phyloP scores from a whole-genome alignment of 139 green algal genomes.

The Closterium sp. region DNA sequence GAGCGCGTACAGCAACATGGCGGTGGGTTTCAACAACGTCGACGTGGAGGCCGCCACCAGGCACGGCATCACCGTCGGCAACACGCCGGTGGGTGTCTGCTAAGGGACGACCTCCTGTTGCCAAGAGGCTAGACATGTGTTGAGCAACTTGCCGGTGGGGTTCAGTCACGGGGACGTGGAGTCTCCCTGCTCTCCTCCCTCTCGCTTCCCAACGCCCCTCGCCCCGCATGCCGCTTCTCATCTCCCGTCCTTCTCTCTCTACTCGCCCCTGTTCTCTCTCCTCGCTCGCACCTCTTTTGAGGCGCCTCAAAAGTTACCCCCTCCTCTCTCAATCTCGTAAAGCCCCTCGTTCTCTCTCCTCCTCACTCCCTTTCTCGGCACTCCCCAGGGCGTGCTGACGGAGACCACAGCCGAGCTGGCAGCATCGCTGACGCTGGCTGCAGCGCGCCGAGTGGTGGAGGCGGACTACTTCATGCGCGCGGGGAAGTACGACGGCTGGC shows the following conservation, averaged over 20 bases:
- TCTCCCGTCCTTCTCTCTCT: too few relatives aligned
- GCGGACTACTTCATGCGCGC: conserved; percentile 95
- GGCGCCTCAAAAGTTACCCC: too few relatives aligned
- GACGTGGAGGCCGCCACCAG: conserved; percentile 81
- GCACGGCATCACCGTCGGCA: conserved; percentile 89
- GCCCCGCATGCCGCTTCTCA: too few relatives aligned
- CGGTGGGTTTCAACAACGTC: conserved; percentile 99
- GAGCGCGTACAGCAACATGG: conserved; percentile 92
- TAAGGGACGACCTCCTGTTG: too few relatives aligned
- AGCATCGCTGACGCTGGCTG: conserved; percentile 85
- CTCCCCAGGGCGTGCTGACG: conserved; percentile 54
- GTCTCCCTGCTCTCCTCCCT: too few relatives aligned
- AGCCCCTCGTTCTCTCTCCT: not conserved
- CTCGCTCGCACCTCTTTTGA: too few relatives aligned
- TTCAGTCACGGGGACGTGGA: too few relatives aligned
- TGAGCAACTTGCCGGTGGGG: too few relatives aligned
- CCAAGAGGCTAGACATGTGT: too few relatives aligned
- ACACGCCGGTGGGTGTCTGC: conserved; percentile 73
- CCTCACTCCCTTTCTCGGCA: not conserved
- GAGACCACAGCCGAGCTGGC: conserved; percentile 95
- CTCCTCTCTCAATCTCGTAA: too few relatives aligned
- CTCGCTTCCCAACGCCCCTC: too few relatives aligned
- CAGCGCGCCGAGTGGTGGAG: conserved; percentile 86
- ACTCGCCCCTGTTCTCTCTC: too few relatives aligned
- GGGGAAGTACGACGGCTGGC: conserved; percentile 92